Evolutionary conservation across 2,329 filamentous ascomycete genomes (phyloP), one percentile per base, ranked within the genome.

Genomic region (Diplodia seriata): DNA sequence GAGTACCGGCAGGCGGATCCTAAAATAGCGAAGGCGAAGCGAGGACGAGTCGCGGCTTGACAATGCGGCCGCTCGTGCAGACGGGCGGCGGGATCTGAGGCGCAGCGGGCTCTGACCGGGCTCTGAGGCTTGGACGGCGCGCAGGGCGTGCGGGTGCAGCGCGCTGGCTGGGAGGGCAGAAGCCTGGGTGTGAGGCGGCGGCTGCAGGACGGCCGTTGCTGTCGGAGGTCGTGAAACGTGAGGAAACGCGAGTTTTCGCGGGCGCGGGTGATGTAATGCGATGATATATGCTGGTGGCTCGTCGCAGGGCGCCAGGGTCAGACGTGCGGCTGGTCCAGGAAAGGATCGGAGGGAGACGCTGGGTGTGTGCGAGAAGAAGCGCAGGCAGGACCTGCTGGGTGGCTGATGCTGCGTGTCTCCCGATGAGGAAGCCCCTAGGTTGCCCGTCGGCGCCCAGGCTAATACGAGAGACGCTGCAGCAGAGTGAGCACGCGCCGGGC

Each of bases 1-100:
- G 63, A 50, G 63, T 33, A 31, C 12, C 33, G 56, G 66, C 49
- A 49, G 40, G 67, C 61, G 40, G 38, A 56, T 68, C 67, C 67
- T 65, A 68, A 68, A 68, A 68, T 68, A 68, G 67, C 38, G 38
- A 68, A 38, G 38, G 51, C 57, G 67, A 68, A 65, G 61, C 61
- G 67, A 67, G 55, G 66, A 61, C 66, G 66, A 54, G 55, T 49
- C 47, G 66, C 36, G 56, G 66, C 55, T 59, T 31, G 36, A 67
- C 64, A 40, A 67, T 62, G 66, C 59, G 40, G 66, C 26, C 29
- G 51, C 40, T 26, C 36, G 33, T 57, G 64, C 66, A 68, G 66
- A 33, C 20, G 56, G 29, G 65, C 65, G 65, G 47, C 54, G 65
- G 31, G 47, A 40, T 33, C 66, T 63, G 66, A 49, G 59, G 57